Evolutionary conservation across 202 grass and related monocot species (phyloP).

Genomic region (Dendrocalamus latiflorus): DNA sequence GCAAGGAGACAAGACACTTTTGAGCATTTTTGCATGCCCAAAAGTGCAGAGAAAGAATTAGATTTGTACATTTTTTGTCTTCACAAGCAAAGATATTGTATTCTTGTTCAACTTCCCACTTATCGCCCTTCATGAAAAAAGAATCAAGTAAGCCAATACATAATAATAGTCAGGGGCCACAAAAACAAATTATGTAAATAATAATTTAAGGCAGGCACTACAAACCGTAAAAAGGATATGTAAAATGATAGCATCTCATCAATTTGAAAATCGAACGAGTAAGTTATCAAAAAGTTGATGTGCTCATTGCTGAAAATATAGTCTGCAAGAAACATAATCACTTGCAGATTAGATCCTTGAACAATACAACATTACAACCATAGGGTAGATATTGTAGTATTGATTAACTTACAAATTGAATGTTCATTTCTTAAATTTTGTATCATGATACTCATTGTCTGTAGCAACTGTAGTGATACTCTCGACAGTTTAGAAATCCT

Average conservation of each 20-base stretch:
- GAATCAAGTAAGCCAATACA: conserved; percentile 32
- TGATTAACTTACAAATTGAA: conserved; percentile 78
- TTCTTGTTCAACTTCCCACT: conserved; percentile 97
- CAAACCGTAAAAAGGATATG: conserved; percentile 92
- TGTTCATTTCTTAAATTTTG: conserved; percentile 98
- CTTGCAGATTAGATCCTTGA: conserved; percentile 27
- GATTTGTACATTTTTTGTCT: conserved; percentile 80
- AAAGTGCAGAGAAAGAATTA: conserved; percentile 4
- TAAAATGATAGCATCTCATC: conserved; percentile 97
- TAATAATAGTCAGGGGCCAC: not conserved
- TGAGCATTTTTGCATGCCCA: not conserved
- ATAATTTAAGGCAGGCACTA: conserved; percentile 4
- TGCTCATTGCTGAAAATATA: conserved; percentile 99
- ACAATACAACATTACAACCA: conserved; percentile 6
- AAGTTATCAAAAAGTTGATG: conserved; percentile 94
- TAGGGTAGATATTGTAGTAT: not conserved
- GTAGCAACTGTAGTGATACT: conserved; percentile 89
- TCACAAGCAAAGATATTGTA: conserved; percentile 94
- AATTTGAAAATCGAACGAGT: conserved; percentile 85
- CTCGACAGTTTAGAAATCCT: conserved; percentile 67
- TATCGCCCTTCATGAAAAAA: conserved; percentile 83
- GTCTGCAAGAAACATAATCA: conserved; percentile 53
- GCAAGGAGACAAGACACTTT: conserved; percentile 10
- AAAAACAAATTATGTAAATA: conserved; percentile 11
- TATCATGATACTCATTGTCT: conserved; percentile 99